A percentile compares a stretch with the other conserved stretches of the same genome.
phyloP scores from a whole-genome alignment of 1,284 basidiomycete genomes.

The Cronartium quercuum region DNA sequence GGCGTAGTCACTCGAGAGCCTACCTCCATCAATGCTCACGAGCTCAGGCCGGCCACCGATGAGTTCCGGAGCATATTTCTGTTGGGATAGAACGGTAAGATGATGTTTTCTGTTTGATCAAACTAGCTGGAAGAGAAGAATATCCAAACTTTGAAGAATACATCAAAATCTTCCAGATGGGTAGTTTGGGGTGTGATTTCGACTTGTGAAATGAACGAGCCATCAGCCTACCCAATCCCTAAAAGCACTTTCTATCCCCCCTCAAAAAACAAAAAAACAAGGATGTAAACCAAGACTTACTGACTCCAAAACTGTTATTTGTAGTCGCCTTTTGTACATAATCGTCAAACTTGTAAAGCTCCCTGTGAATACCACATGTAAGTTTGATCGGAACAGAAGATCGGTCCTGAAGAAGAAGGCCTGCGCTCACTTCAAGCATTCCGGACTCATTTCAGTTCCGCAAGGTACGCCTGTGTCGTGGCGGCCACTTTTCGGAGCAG shows the following conservation, averaged over 20 bases:
- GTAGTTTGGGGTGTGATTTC: too few species aligned
- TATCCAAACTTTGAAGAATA: too few species aligned
- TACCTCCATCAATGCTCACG: slow-evolving; percentile 54
- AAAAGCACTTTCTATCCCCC: too few species aligned
- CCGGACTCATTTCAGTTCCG: background rate
- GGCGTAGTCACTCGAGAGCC: background rate
- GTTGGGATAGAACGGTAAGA: too few species aligned
- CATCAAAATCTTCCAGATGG: too few species aligned
- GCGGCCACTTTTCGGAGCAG: background rate
- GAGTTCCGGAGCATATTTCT: slow-evolving; percentile 28
- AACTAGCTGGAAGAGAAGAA: too few species aligned
- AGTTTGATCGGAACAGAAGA: background rate
- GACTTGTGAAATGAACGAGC: too few species aligned
- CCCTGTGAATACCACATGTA: background rate
- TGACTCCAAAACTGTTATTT: slow-evolving; percentile 52
- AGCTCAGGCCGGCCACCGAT: slow-evolving; percentile 52
- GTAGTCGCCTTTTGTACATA: slow-evolving; percentile 40
- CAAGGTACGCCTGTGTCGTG: background rate
- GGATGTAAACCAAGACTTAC: slow-evolving; percentile 53
- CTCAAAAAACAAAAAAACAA: too few species aligned
- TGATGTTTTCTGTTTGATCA: too few species aligned
- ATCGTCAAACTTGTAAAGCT: slow-evolving; percentile 18
- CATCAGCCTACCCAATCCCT: too few species aligned
- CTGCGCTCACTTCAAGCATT: too few species aligned
- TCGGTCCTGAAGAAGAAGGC: background rate